Evolutionary conservation across 1,284 basidiomycete genomes (phyloP).

Genomic region (Microbotryum saponariae): DNA sequence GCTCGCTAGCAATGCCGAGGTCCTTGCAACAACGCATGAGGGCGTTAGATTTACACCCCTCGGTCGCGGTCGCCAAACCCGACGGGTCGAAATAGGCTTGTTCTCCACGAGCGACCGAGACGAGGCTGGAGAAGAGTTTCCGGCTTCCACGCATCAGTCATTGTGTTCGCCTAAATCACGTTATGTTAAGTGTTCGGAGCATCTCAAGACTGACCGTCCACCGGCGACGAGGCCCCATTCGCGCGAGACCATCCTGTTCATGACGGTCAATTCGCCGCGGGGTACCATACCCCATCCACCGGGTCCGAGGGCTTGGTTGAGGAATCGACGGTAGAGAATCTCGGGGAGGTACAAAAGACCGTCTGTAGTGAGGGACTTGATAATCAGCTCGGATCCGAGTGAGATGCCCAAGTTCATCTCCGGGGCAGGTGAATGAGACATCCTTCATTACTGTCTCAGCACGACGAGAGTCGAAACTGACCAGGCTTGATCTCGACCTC

Average conservation of each 20-base stretch:
- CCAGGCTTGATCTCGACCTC: constrained; percentile 94
- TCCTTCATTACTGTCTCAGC: neutral
- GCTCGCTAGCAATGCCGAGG: constrained; percentile 87
- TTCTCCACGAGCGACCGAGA: constrained; percentile 85
- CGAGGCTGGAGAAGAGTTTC: constrained; percentile 54
- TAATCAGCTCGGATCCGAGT: too few species aligned
- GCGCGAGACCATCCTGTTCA: constrained; percentile 76
- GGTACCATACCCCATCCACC: constrained; percentile 97
- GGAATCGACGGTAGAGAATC: constrained; percentile 91
- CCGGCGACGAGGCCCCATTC: constrained; percentile 93
- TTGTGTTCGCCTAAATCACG: too few species aligned
- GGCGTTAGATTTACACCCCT: constrained; percentile 93
- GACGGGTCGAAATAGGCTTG: constrained; percentile 93
- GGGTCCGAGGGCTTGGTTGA: constrained; percentile 92
- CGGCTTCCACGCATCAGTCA: neutral
- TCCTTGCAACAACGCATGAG: constrained; percentile 98
- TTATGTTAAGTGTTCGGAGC: too few species aligned
- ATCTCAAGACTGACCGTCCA: constrained; percentile 56
- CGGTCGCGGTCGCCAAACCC: constrained; percentile 86
- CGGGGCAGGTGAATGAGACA: neutral
- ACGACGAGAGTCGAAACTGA: constrained; percentile 40
- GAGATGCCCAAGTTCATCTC: neutral
- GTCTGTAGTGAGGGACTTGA: too few species aligned
- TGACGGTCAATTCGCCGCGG: constrained; percentile 83
- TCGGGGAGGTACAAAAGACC: constrained; percentile 93